Conservation (phyloP, 2,329 filamentous ascomycete species). For the Alternaria sp. region DNA sequence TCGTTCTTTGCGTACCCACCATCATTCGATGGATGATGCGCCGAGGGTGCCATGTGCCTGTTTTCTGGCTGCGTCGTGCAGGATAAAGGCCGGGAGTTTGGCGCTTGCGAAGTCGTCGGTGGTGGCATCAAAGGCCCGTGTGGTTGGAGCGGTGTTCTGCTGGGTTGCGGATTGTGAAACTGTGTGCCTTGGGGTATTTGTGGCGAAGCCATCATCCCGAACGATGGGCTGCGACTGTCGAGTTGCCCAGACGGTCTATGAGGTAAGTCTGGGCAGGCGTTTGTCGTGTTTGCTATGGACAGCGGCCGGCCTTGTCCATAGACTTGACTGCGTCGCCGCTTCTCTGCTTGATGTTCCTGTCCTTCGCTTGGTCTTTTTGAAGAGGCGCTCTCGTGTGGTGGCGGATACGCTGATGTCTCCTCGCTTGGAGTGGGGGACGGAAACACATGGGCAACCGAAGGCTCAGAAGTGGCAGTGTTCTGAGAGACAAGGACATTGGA, state of each 20-base stretch:
- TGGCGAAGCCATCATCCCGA: conserved; percentile 13
- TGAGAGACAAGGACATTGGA: conserved; percentile 35
- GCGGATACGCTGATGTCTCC: conserved; percentile 47
- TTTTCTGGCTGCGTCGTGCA: background rate
- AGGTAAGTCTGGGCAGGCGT: background rate
- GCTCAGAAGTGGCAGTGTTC: conserved; percentile 1
- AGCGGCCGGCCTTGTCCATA: background rate
- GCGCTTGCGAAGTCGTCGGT: background rate
- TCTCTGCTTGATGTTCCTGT: background rate
- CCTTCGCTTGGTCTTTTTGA: background rate
- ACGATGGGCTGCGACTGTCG: conserved; percentile 9
- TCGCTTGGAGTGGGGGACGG: conserved; percentile 72
- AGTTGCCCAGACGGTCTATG: conserved; percentile 8
- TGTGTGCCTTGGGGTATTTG: conserved; percentile 13
- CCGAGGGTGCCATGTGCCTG: background rate
- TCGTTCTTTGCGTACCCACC: conserved; percentile 26
- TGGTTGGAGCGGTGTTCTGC: conserved; percentile 12
- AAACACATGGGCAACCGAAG: conserved; percentile 53
- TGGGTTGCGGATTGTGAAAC: background rate
- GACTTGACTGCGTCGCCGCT: conserved; percentile 2
- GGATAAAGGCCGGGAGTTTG: background rate
- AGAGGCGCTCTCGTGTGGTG: background rate
- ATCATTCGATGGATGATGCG: background rate
- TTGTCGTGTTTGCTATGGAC: background rate
- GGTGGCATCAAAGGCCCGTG: conserved; percentile 11